These are phyloP conservation scores for Balakata baccata DNA, from an alignment of 345 rosid genomes.

Conservation along the genomic window DNA sequence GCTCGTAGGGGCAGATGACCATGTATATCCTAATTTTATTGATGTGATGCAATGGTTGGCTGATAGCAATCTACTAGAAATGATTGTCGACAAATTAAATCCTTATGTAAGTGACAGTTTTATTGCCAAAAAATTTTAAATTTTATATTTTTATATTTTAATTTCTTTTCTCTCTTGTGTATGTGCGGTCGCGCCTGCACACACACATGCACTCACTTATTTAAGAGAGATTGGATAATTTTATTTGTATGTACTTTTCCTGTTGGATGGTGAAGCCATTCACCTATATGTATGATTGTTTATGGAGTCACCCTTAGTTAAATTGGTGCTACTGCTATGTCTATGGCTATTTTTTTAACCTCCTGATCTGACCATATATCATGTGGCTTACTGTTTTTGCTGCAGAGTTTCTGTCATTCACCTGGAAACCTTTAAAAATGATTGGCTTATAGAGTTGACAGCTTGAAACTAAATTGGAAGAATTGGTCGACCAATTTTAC, in stretches of 20 bases:
- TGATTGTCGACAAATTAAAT: constrained; percentile 89
- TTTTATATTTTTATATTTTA: not conserved
- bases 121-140: not conserved
- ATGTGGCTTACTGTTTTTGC: not conserved
- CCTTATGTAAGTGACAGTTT: constrained; percentile 62
- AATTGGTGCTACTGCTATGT: not conserved
- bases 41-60: constrained; percentile 99
- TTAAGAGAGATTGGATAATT: not conserved
- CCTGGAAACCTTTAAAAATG: not conserved
- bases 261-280: constrained; percentile 4
- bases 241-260: not conserved
- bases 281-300: not conserved
- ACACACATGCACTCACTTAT: not conserved
- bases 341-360: not conserved
- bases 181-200: not conserved
- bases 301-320: not conserved
- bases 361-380: not conserved
- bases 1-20: constrained; percentile 95
- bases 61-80: constrained; percentile 80
- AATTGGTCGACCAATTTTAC: not conserved
- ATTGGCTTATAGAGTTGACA: not conserved
- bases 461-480: not conserved
- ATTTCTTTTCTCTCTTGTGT: not conserved
- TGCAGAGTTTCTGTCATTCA: not conserved
- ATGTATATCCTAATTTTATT: constrained; percentile 86